Percentiles rank a stretch among this genome's conserved stretches.
Conservation (phyloP, 2,329 filamentous ascomycete genomes). For the Colletotrichum sansevieriae region DNA sequence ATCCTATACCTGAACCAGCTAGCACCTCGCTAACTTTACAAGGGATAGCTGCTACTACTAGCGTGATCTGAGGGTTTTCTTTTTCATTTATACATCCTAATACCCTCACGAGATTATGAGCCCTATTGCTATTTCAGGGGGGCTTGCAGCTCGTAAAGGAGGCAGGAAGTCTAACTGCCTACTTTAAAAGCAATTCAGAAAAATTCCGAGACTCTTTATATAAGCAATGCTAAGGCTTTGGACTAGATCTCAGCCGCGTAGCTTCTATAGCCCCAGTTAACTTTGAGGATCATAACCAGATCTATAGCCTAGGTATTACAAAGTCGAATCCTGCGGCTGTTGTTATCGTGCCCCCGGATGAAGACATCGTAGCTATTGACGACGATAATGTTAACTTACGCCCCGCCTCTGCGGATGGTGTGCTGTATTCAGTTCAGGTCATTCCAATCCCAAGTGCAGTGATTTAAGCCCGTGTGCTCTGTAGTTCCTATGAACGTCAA, state of each 20-base stretch:
- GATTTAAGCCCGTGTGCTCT: too few relatives aligned
- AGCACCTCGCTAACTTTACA: not conserved
- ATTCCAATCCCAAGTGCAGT: too few relatives aligned
- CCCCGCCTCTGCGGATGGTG: too few relatives aligned
- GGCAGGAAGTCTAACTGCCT: not conserved
- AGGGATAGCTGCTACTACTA: not conserved
- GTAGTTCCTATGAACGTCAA: too few relatives aligned
- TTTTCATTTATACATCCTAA: not conserved
- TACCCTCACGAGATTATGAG: not conserved
- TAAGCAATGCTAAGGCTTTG: too few relatives aligned
- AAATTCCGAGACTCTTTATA: too few relatives aligned
- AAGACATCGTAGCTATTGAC: too few relatives aligned
- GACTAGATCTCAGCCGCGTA: not conserved
- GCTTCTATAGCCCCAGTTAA: not conserved
- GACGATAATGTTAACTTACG: too few relatives aligned
- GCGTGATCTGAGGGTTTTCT: not conserved
- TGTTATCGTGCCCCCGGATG: too few relatives aligned
- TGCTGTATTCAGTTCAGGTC: too few relatives aligned
- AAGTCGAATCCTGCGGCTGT: not conserved
- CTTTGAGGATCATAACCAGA: not conserved
- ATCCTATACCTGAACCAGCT: not conserved
- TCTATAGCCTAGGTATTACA: not conserved
- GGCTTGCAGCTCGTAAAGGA: not conserved
- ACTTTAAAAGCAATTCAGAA: not conserved
- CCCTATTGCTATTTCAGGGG: not conserved